Conservation (phyloP, 2,329 filamentous ascomycete genomes). For the Didymella sp. region DNA sequence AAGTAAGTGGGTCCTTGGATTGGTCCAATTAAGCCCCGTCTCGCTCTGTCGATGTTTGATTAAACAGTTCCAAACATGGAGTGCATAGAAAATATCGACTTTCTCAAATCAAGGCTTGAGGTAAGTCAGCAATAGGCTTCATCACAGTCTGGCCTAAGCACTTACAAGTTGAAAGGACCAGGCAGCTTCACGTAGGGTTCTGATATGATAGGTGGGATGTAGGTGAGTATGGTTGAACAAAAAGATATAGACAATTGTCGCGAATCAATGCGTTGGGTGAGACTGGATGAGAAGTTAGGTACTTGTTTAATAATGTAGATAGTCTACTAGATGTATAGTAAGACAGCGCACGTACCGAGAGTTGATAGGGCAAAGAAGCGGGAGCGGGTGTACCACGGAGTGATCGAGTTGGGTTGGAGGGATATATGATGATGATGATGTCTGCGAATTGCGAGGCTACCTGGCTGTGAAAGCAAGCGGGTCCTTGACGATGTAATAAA, state of each 20-base stretch:
- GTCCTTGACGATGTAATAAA: conserved; percentile 37
- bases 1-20: background rate
- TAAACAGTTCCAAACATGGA: background rate
- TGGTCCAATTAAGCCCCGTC: background rate
- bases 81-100: background rate
- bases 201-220: background rate
- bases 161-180: background rate
- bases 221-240: background rate
- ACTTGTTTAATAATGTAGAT: background rate
- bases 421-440: conserved; percentile 27
- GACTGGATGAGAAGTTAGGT: conserved; percentile 8
- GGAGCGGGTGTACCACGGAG: conserved; percentile 27
- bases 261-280: background rate
- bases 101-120: background rate
- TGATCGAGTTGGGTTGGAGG: conserved; percentile 22
- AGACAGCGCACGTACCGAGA: conserved; percentile 22
- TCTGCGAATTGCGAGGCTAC: conserved; percentile 37
- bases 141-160: background rate
- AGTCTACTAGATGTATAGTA: conserved; percentile 2
- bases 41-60: background rate
- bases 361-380: conserved; percentile 23
- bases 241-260: background rate
- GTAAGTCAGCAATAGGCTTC: background rate
- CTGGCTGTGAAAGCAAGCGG: conserved; percentile 33
- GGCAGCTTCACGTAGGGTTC: background rate